These are phyloP conservation scores for Populus deltoides DNA, from an alignment of 345 rosid species.

Conservation along the genomic window DNA sequence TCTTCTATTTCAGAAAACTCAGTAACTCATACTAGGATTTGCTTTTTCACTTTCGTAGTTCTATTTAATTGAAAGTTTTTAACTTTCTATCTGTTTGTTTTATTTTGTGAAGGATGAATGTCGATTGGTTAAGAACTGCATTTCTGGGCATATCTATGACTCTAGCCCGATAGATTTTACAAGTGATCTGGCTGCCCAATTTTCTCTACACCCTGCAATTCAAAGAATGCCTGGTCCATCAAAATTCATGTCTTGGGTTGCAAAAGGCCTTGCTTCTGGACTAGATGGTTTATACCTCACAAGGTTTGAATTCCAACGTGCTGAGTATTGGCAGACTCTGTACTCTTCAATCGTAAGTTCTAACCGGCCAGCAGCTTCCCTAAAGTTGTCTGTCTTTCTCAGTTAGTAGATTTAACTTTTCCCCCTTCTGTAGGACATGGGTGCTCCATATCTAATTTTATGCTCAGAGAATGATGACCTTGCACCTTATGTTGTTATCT, in stretches of 20 bases:
- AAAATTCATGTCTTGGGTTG: constrained; percentile 69
- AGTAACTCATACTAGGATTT: background rate
- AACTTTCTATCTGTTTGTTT: background rate
- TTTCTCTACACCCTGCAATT: constrained; percentile 62
- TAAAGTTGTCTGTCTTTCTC: constrained; percentile 15
- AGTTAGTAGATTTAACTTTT: background rate
- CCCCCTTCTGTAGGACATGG: constrained; percentile 50
- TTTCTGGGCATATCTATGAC: constrained; percentile 83
- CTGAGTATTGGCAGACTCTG: constrained; percentile 81
- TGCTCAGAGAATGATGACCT: constrained; percentile 80
- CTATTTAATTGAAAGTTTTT: background rate
- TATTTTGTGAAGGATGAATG: constrained; percentile 55
- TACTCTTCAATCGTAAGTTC: constrained; percentile 77
- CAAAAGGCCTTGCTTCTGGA: constrained; percentile 71
- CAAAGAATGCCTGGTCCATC: constrained; percentile 67
- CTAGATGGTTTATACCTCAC: constrained; percentile 83
- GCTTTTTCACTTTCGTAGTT: background rate
- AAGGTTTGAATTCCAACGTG: constrained; percentile 75
- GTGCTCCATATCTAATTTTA: constrained; percentile 76
- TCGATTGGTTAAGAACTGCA: constrained; percentile 65
- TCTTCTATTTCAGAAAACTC: background rate
- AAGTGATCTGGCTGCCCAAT: constrained; percentile 68
- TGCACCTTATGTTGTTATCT: constrained; percentile 58
- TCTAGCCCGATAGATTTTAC: constrained; percentile 87
- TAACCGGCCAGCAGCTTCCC: background rate